Percentiles rank a stretch among this genome's conserved stretches.
These are phyloP conservation scores for Exserohilum rostratum DNA, from an alignment of 2,329 filamentous ascomycete species.

Conservation along the genomic window DNA sequence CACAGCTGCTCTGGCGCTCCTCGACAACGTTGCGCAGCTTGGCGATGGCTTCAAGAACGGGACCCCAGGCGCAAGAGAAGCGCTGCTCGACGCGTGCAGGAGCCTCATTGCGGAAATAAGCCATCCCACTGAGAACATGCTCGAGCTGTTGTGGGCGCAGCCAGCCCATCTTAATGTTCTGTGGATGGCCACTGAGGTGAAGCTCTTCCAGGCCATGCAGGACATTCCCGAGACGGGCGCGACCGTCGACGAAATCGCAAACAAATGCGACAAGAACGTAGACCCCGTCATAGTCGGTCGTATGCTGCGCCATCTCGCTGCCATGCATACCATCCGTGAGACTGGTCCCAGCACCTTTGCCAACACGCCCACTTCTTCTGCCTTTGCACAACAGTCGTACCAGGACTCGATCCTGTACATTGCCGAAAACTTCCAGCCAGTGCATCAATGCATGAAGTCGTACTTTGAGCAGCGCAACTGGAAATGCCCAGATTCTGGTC, in stretches of 20 bases:
- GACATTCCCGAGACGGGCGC: conserved; percentile 15
- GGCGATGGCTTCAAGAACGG: conserved; percentile 26
- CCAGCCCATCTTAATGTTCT: conserved; percentile 27
- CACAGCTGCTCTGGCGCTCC: conserved; percentile 22
- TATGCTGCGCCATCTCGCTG: conserved; percentile 38
- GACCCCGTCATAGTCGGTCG: conserved; percentile 31
- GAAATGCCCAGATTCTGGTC: conserved; percentile 19
- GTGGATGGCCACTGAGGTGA: conserved; percentile 29
- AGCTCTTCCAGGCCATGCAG: conserved; percentile 31
- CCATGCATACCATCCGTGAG: conserved; percentile 30
- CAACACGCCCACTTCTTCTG: conserved; percentile 20
- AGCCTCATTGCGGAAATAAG: conserved; percentile 32
- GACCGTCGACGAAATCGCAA: conserved; percentile 19
- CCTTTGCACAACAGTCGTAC: conserved; percentile 25
- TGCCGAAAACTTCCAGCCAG: conserved; percentile 27
- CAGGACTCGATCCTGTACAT: conserved; percentile 32
- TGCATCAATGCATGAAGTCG: conserved; percentile 21
- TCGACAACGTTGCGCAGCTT: conserved; percentile 26
- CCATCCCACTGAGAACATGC: conserved; percentile 31
- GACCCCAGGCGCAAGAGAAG: conserved; percentile 23
- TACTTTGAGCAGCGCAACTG: conserved; percentile 26
- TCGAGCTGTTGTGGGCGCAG: conserved; percentile 32
- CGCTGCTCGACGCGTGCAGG: conserved; percentile 25
- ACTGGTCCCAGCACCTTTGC: conserved; percentile 25
- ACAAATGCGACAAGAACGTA: conserved; percentile 16